These are phyloP conservation scores for Colletotrichum horii DNA, from an alignment of 2,329 filamentous ascomycete genomes.

Conservation along the genomic window DNA sequence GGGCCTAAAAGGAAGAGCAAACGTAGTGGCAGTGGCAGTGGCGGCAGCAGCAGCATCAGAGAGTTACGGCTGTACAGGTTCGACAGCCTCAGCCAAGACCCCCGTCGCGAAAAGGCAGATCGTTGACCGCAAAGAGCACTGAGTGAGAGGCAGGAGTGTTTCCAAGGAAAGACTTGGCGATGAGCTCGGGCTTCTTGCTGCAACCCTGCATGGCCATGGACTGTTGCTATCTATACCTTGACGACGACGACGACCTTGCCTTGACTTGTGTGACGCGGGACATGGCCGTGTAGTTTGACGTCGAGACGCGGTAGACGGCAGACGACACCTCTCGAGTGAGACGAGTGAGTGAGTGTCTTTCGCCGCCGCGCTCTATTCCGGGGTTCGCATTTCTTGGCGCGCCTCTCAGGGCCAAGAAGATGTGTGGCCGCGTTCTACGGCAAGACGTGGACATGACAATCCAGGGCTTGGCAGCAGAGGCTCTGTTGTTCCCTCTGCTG, in stretches of 20 bases:
- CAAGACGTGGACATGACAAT: slow-evolving; percentile 20
- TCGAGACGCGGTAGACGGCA: not conserved
- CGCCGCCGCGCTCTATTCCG: slow-evolving; percentile 15
- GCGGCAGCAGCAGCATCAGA: not conserved
- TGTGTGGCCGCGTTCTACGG: not conserved
- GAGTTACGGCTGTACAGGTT: not conserved
- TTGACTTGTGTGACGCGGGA: not conserved
- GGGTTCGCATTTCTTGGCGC: slow-evolving; percentile 11
- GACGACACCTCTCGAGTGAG: not conserved
- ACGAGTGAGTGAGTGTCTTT: not conserved
- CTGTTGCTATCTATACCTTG: not conserved
- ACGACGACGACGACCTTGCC: not conserved
- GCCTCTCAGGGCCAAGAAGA: not conserved
- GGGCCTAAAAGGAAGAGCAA: not conserved
- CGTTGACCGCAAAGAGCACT: not conserved
- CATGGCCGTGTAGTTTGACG: not conserved
- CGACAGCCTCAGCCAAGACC: not conserved
- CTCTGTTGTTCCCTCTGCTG: not conserved
- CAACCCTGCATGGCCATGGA: not conserved
- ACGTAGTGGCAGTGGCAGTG: not conserved
- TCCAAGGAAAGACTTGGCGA: slow-evolving; percentile 18
- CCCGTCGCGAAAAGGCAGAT: slow-evolving; percentile 13
- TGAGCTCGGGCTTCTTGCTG: not conserved
- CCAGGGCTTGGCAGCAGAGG: slow-evolving; percentile 16
- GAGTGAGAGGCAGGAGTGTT: not conserved